Conservation (phyloP, 441 rosid genomes). For the Syzygium syzygioides region DNA sequence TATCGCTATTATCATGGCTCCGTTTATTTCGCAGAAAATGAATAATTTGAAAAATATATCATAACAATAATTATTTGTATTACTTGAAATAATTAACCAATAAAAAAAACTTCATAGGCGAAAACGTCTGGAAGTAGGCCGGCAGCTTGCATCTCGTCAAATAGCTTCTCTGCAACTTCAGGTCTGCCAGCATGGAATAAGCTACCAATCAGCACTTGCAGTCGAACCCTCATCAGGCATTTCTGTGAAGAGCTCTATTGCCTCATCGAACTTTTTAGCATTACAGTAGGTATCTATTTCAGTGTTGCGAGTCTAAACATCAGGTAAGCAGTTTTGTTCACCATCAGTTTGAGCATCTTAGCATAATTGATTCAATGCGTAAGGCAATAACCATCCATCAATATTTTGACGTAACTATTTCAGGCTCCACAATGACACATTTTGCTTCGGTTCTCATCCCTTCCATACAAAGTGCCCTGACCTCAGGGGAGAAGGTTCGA, state of each 20-base stretch:
- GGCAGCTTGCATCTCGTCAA: neutral
- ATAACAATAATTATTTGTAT: neutral
- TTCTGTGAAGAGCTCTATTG: neutral
- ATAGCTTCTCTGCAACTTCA: neutral
- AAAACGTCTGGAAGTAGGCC: neutral
- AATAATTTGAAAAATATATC: neutral
- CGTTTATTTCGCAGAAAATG: neutral
- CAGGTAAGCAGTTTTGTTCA: neutral
- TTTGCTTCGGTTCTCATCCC: neutral
- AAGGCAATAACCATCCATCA: neutral
- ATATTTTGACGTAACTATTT: neutral
- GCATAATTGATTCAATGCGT: neutral
- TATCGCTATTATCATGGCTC: fast-evolving
- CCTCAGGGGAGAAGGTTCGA: neutral
- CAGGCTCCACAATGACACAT: neutral
- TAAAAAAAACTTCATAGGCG: neutral
- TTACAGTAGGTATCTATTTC: neutral
- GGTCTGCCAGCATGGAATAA: neutral
- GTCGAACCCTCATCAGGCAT: neutral
- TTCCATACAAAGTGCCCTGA: neutral
- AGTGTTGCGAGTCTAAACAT: neutral
- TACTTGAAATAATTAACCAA: neutral
- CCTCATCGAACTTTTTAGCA: neutral
- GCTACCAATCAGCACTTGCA: neutral
- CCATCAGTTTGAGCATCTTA: neutral